Conservation (phyloP, 306 rosid genomes). For the Rosa persica region DNA sequence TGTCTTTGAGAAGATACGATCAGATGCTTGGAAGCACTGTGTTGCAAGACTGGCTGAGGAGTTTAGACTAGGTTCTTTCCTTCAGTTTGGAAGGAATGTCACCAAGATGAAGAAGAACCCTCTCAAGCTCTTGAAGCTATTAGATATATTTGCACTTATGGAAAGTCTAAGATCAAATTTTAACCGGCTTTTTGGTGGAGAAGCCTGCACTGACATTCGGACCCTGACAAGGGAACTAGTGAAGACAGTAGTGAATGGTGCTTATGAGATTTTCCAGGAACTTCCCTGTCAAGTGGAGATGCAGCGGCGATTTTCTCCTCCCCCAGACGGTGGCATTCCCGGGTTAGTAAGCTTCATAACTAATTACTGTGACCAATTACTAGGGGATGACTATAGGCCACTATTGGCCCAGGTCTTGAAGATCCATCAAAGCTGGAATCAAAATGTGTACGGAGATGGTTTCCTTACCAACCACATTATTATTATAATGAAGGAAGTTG, state of each 20-base stretch:
- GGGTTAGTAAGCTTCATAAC: conserved; percentile 66
- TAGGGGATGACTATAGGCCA: conserved; percentile 55
- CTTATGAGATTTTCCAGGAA: conserved; percentile 64
- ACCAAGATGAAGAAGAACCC: conserved; percentile 59
- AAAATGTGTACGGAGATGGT: conserved; percentile 45
- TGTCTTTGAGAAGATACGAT: conserved; percentile 50
- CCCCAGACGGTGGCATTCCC: conserved; percentile 78
- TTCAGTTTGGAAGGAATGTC: conserved; percentile 60
- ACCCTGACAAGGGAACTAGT: conserved; percentile 65
- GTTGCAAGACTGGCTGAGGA: conserved; percentile 56
- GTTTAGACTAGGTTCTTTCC: conserved; percentile 61
- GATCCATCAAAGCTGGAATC: conserved; percentile 68
- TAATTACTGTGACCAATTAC: conserved; percentile 62
- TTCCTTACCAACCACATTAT: conserved; percentile 43
- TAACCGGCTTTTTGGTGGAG: conserved; percentile 59
- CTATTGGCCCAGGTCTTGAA: conserved; percentile 54
- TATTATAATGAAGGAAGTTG: conserved; percentile 58
- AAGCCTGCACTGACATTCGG: conserved; percentile 60
- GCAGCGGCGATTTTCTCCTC: conserved; percentile 67
- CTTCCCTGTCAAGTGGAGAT: conserved; percentile 78
- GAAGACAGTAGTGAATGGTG: conserved; percentile 56
- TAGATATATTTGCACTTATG: conserved; percentile 63
- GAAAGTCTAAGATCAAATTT: conserved; percentile 59
- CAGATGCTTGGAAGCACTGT: conserved; percentile 43
- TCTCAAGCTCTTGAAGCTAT: conserved; percentile 66